Evolutionary conservation across 371 early-diverging fungal species (phyloP).

Genomic region (Mucor velutinosus): DNA sequence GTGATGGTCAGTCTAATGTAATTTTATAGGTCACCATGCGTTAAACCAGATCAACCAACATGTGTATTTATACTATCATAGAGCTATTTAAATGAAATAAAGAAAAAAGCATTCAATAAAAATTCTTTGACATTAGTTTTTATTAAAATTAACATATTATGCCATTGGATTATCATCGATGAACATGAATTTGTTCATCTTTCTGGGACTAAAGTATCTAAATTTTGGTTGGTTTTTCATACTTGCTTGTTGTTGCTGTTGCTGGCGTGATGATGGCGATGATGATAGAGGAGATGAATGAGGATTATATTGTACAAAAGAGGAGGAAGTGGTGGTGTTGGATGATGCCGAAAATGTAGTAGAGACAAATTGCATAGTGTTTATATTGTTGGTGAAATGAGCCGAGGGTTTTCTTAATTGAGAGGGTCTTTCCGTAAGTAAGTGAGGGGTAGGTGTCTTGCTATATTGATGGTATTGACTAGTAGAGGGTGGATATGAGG

Average conservation of each 20-base stretch:
- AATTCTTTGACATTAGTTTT: background rate
- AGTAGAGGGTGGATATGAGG: background rate
- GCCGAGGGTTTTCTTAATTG: background rate
- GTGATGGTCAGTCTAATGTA: background rate
- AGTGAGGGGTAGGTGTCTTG: background rate
- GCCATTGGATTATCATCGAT: conserved; percentile 45
- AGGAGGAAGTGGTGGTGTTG: background rate
- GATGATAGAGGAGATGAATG: conserved; percentile 9
- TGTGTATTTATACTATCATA: background rate
- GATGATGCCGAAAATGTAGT: background rate
- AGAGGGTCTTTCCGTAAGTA: background rate
- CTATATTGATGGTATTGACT: background rate
- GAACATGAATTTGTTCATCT: conserved; percentile 52
- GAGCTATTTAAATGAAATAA: background rate
- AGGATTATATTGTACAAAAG: conserved; percentile 14
- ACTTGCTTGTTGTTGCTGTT: background rate
- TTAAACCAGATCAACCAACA: background rate
- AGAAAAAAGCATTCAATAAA: background rate
- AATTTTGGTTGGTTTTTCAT: conserved; percentile 43
- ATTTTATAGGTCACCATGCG: conserved; percentile 17
- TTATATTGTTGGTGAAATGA: background rate
- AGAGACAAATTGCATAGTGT: conserved; percentile 6
- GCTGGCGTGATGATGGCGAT: background rate
- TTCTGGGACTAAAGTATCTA: conserved; percentile 52
- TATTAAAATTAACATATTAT: background rate